These are phyloP conservation scores for Glycyrrhiza uralensis DNA, from an alignment of 306 rosid species.

Conservation along the genomic window DNA sequence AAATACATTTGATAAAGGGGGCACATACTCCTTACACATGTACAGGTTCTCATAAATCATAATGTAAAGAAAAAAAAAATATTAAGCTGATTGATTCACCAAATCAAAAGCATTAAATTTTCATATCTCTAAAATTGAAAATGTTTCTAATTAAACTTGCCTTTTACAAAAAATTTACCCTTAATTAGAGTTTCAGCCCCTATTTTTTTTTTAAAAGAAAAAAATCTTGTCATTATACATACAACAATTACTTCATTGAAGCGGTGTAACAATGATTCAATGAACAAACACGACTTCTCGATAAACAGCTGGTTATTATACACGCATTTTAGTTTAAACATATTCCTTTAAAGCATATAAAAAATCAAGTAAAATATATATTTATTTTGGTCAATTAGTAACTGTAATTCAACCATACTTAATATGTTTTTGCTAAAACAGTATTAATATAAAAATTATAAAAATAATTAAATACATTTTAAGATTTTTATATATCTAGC, in stretches of 20 bases:
- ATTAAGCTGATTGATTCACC: neutral
- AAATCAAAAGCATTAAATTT: neutral
- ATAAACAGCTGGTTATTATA: neutral
- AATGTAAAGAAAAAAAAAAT: no score
- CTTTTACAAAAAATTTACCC: neutral
- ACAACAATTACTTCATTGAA: no score
- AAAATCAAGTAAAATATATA: neutral
- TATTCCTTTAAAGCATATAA: neutral
- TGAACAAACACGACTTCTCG: neutral
- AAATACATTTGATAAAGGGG: no score
- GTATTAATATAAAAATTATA: neutral
- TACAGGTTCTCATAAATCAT: no score
- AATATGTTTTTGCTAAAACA: neutral
- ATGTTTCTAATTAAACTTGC: neutral
- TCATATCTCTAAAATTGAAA: neutral
- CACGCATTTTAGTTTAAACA: neutral
- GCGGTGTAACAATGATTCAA: neutral
- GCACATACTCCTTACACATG: no score
- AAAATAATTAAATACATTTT: neutral
- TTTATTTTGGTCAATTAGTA: neutral
- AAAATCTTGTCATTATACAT: no score
- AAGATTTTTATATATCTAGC: neutral
- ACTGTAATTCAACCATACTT: neutral
- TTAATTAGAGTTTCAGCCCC: no score
- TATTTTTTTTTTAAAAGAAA: no score